These are phyloP conservation scores for Trichosporon sp. DNA, from an alignment of 1,284 basidiomycete species.

Conservation along the genomic window DNA sequence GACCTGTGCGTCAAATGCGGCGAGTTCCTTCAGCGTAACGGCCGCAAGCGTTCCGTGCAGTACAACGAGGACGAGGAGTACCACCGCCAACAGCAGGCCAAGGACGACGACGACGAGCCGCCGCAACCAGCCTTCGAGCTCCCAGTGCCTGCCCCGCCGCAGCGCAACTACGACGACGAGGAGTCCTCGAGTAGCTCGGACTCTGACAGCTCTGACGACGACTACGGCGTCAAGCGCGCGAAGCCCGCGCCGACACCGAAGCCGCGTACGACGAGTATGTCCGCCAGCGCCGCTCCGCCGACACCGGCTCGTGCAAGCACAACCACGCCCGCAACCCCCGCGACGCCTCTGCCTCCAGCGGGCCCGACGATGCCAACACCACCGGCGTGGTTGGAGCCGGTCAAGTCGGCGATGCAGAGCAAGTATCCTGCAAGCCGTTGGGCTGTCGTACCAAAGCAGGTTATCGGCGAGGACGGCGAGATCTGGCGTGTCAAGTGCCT, in stretches of 20 bases:
- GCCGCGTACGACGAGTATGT: slow-evolving; percentile 21
- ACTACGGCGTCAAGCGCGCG: slow-evolving; percentile 26
- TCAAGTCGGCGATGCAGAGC: slow-evolving; percentile 67
- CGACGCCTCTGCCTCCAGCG: slow-evolving; percentile 2
- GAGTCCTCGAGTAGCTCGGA: slow-evolving; percentile 37
- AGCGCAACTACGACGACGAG: slow-evolving; percentile 33
- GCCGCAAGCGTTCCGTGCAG: slow-evolving; percentile 33
- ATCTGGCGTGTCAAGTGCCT: slow-evolving; percentile 89
- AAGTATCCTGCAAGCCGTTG: slow-evolving; percentile 83
- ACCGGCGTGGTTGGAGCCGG: slow-evolving; percentile 71
- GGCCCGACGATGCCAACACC: slow-evolving; percentile 44
- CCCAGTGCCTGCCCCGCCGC: slow-evolving; percentile 10
- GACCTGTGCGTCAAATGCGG: slow-evolving; percentile 89
- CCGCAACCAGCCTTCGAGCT: slow-evolving; percentile 28
- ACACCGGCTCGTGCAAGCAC: slow-evolving; percentile 19
- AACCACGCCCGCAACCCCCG: slow-evolving; percentile 22
- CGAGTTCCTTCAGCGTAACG: slow-evolving; percentile 58
- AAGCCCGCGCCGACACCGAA: slow-evolving; percentile 24
- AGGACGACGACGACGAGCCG: slow-evolving; percentile 58
- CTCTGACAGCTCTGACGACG: slow-evolving; percentile 30
- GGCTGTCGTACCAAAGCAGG: slow-evolving; percentile 66
- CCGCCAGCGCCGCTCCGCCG: slow-evolving; percentile 2
- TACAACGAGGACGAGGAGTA: slow-evolving; percentile 63
- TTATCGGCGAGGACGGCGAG: slow-evolving; percentile 59
- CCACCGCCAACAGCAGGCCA: slow-evolving; percentile 62